Evolutionary conservation across 2,329 filamentous ascomycete genomes (phyloP).

Genomic region (Bretziella fagacearum): DNA sequence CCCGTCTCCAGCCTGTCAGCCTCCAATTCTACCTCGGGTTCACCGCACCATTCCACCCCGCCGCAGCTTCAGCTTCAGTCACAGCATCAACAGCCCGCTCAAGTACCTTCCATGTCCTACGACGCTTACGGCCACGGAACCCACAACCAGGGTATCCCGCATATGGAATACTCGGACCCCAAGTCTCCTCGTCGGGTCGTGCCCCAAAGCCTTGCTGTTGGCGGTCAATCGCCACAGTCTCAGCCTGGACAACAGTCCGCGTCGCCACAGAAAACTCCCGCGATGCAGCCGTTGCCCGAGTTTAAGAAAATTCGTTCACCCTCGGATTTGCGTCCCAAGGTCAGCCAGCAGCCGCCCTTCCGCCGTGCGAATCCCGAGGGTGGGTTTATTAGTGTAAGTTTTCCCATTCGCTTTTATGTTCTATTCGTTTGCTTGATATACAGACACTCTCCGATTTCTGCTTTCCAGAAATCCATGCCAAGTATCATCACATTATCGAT

Average conservation of each 20-base stretch:
- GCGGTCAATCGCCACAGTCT: conserved; percentile 17
- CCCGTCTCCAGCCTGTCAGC: conserved; percentile 55
- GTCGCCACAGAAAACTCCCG: conserved; percentile 19
- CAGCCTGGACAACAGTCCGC: conserved; percentile 18
- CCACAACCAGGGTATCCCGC: conserved; percentile 28
- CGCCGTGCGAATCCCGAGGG: conserved; percentile 89
- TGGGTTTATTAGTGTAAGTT: conserved; percentile 84
- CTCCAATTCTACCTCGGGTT: conserved; percentile 23
- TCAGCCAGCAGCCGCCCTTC: conserved; percentile 78
- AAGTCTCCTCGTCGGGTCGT: conserved; percentile 41
- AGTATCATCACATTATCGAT: no score
- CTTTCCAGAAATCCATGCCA: neutral
- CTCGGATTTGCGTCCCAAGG: conserved; percentile 61
- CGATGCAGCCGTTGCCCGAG: conserved; percentile 62
- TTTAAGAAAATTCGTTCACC: conserved; percentile 63
- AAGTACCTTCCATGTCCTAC: conserved; percentile 25
- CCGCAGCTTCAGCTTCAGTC: conserved; percentile 12
- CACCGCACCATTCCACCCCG: conserved; percentile 13
- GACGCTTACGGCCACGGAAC: conserved; percentile 39
- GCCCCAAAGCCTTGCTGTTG: conserved; percentile 22
- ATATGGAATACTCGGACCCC: conserved; percentile 43
- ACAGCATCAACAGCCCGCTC: conserved; percentile 13
- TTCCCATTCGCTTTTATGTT: neutral
- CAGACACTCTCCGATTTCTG: neutral
- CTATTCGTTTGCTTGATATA: neutral